phyloP scores from a whole-genome alignment of 345 rosid species.

The Turnera subulata region DNA sequence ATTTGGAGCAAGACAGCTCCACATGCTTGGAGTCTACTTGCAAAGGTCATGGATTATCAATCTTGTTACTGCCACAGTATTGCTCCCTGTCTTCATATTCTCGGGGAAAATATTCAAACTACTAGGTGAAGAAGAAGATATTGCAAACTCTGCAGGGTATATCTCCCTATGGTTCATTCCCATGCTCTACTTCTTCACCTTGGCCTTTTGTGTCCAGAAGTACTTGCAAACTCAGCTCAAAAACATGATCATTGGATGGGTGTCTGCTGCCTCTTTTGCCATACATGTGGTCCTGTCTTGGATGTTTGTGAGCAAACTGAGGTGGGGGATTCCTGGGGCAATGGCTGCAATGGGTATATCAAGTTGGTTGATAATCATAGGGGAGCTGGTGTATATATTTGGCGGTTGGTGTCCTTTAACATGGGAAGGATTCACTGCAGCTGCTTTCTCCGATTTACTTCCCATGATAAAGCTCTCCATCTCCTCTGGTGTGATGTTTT shows the following conservation, averaged over 20 bases:
- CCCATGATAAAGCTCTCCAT: conserved; percentile 62
- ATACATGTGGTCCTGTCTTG: conserved; percentile 33
- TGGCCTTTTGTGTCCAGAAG: conserved; percentile 22
- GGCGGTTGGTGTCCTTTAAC: conserved; percentile 68
- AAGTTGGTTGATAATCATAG: conserved; percentile 18
- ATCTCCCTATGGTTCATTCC: conserved; percentile 17
- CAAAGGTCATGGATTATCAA: conserved; percentile 29
- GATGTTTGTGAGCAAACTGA: conserved; percentile 26
- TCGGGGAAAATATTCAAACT: neutral
- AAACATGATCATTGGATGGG: conserved; percentile 28
- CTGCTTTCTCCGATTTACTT: conserved; percentile 39
- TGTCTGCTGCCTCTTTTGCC: conserved; percentile 16
- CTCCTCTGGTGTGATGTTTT: conserved; percentile 59
- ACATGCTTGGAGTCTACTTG: conserved; percentile 34
- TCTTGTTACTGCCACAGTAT: neutral
- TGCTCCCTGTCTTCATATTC: conserved; percentile 15
- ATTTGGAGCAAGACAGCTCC: conserved; percentile 30
- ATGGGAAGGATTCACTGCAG: conserved; percentile 55
- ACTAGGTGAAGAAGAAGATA: neutral
- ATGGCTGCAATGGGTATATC: conserved; percentile 30
- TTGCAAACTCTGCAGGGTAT: conserved; percentile 7
- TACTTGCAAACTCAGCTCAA: conserved; percentile 38
- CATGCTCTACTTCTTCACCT: neutral
- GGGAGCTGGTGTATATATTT: conserved; percentile 34
- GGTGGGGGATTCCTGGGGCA: conserved; percentile 29